Percentiles rank a stretch among this genome's conserved stretches.
Evolutionary conservation across 805 yeast genomes (phyloP).

Genomic region (Isabelozyma rhagii): DNA sequence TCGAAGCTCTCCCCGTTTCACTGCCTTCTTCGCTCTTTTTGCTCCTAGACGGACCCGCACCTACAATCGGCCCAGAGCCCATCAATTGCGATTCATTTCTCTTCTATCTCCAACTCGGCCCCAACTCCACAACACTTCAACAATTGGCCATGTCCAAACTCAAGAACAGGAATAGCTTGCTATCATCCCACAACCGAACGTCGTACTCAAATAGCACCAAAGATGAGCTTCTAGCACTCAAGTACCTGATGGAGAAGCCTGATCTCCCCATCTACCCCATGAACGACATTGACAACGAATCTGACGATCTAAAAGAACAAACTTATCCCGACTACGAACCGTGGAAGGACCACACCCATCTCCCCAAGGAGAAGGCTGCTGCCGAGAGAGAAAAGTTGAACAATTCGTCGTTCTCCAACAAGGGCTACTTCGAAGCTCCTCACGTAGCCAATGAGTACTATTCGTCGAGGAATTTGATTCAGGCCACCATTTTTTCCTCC

Average conservation of each 20-base stretch:
- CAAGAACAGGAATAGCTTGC: slow-evolving; percentile 25
- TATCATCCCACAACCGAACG: slow-evolving; percentile 19
- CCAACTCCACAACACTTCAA: background rate
- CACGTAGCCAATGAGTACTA: slow-evolving; percentile 62
- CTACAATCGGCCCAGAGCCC: too few relatives aligned
- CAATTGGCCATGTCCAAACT: slow-evolving; percentile 21
- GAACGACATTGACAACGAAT: slow-evolving; percentile 14
- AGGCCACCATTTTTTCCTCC: slow-evolving; percentile 37
- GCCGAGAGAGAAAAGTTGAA: slow-evolving; percentile 54
- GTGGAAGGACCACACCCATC: slow-evolving; percentile 56
- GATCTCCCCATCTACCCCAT: slow-evolving; percentile 30
- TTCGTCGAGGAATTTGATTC: slow-evolving; percentile 63
- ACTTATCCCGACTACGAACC: slow-evolving; percentile 70
- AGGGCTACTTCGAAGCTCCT: slow-evolving; percentile 69
- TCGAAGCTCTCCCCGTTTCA: too few relatives aligned
- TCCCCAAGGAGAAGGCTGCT: slow-evolving; percentile 18
- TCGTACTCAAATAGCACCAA: slow-evolving; percentile 17
- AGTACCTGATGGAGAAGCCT: slow-evolving; percentile 36
- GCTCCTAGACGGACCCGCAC: too few relatives aligned
- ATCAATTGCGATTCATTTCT: too few relatives aligned
- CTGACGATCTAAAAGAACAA: background rate
- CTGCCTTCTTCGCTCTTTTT: too few relatives aligned
- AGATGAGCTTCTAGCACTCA: slow-evolving; percentile 33
- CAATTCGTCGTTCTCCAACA: slow-evolving; percentile 50
- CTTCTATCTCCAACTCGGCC: background rate